Percentiles rank a stretch among this genome's conserved stretches.
These are phyloP conservation scores for Lipomyces oligophaga DNA, from an alignment of 805 yeast genomes.

Conservation along the genomic window DNA sequence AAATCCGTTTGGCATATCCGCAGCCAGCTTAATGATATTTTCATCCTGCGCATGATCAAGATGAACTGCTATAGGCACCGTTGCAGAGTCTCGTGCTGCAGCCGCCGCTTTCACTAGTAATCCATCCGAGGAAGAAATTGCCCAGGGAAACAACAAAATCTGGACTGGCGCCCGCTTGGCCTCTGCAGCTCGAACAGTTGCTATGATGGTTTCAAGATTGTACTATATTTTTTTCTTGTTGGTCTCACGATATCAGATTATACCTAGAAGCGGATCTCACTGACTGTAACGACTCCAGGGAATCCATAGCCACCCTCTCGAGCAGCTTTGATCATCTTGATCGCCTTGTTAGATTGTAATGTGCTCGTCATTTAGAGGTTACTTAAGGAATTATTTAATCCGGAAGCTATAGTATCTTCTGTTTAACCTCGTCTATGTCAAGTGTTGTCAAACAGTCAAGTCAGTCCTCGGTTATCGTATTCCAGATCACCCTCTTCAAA, in stretches of 20 bases:
- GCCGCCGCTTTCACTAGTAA: constrained; percentile 12
- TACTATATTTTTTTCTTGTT: neutral
- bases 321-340: constrained; percentile 11
- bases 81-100: constrained; percentile 3
- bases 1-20: constrained; percentile 5
- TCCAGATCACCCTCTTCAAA: too few species aligned
- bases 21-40: constrained; percentile 6
- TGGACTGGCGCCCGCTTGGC: constrained; percentile 8
- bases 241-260: too few species aligned
- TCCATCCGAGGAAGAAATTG: constrained; percentile 9
- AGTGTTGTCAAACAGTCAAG: too few species aligned
- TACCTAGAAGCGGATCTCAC: too few species aligned
- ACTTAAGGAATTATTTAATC: too few species aligned
- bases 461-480: too few species aligned
- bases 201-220: constrained; percentile 9
- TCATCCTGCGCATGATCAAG: constrained; percentile 15
- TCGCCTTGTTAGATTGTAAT: constrained; percentile 5
- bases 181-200: constrained; percentile 11
- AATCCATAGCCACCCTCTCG: constrained; percentile 10
- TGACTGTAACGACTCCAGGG: constrained; percentile 6
- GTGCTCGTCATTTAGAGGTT: too few species aligned
- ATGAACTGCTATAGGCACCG: constrained; percentile 10
- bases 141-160: constrained; percentile 12
- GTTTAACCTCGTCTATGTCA: too few species aligned
- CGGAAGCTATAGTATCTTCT: too few species aligned